Base-by-base conservation (phyloP, 2,329 filamentous ascomycete genomes). In the Calycina herbarum region DNA sequence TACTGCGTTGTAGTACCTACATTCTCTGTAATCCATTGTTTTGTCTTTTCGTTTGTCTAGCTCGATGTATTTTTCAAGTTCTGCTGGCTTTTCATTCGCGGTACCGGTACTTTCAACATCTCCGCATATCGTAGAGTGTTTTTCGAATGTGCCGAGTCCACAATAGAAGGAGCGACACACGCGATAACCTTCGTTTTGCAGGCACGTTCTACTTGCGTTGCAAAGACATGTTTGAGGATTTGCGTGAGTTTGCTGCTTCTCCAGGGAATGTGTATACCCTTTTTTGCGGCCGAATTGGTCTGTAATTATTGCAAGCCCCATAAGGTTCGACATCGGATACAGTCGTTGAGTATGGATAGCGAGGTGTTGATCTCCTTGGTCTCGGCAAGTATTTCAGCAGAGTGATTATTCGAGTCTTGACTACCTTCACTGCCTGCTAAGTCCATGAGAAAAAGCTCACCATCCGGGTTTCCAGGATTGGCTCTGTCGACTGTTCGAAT, bases 291-390 rank as follows among this genome's bases (percentile, higher is more conserved):
- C 29, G 24, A 15, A 59, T 35, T 35, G 35, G 33, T n/a, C 13
- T 54, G 94, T 61, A 94, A 89, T 27, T 24, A 29, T 57, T 42
- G 62, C 57, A 56, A 11, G 17, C 60, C 35, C 6, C 94, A 94
- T 13, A 97, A 85, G 0, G 94, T 78, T 48, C 79, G 78, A 1
- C 79, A 80, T 0, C 82, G 78, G 60, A 85, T 85, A 64, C 82
- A 85, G 68, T 84, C 82, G 66, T 85, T 84, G 2, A 85, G 76
- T 0, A 81, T 97, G 0, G 94, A 97, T 35, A 98, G 85, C 5
- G 93, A 97, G 78, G 96, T 96, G 83, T 98, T 98, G 86, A 98
- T 98, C 77, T 97, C 97, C 73, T 91, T 93, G 45, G 94, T 94
- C 79, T 98, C 94, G 66, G 92, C 89, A 33, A 98, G 85, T 27